Conservation (phyloP, 2,329 filamentous ascomycete genomes). For the Chaetomiaceae sp. region DNA sequence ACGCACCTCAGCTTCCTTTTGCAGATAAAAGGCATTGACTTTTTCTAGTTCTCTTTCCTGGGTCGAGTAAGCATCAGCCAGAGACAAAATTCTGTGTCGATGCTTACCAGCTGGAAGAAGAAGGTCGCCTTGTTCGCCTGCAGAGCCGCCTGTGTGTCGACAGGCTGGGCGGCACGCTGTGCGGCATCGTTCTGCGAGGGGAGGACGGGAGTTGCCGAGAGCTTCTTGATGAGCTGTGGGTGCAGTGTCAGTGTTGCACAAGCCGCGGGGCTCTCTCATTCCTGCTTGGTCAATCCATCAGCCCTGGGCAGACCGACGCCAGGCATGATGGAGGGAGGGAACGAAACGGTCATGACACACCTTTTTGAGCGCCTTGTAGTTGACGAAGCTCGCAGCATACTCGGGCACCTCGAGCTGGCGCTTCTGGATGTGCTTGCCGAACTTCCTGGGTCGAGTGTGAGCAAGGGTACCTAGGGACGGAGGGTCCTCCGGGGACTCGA, state of each 20-base stretch:
- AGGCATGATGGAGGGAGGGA: neutral
- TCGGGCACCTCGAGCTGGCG: constrained; percentile 97
- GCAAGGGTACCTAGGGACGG: constrained; percentile 1
- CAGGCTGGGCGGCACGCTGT: constrained; percentile 39
- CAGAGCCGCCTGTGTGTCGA: constrained; percentile 80
- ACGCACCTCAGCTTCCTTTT: constrained; percentile 93
- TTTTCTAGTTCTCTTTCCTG: constrained; percentile 97
- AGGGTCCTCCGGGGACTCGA: too few relatives aligned
- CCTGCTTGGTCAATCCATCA: constrained; percentile 11
- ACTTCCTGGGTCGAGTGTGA: constrained; percentile 68
- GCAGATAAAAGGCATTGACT: constrained; percentile 95
- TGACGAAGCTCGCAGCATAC: constrained; percentile 98
- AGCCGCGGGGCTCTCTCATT: neutral
- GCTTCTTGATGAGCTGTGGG: constrained; percentile 89
- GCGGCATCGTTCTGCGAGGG: constrained; percentile 64
- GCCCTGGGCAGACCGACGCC: constrained; percentile 20
- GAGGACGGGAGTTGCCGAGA: constrained; percentile 85
- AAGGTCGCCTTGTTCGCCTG: constrained; percentile 98
- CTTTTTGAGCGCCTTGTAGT: constrained; percentile 99
- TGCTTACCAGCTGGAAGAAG: constrained; percentile 87
- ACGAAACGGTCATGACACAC: constrained; percentile 43
- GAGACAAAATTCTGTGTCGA: neutral
- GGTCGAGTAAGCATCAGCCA: constrained; percentile 37
- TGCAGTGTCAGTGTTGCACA: constrained; percentile 25
- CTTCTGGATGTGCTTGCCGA: constrained; percentile 99